Base-by-base conservation (phyloP, 2,329 filamentous ascomycete species). In the Alternaria novae-zelandiae region DNA sequence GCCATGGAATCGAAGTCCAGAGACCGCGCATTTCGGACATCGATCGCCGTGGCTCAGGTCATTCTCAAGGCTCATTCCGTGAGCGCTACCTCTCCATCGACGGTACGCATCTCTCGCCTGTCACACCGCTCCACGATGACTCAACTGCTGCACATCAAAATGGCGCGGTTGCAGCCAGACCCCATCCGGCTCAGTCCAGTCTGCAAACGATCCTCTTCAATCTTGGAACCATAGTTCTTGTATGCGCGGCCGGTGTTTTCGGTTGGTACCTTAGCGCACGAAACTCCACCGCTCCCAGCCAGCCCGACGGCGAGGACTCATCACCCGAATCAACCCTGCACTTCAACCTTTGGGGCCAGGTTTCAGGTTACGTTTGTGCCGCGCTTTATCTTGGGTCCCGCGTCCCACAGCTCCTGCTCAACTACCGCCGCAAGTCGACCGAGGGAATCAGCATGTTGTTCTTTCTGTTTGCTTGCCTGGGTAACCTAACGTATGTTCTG, bases 401-500 rank as follows among this genome's bases (percentile, higher is more conserved):
- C 9, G 82, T 98, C 7, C 96, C 96, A 0, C 96, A 99, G 82
- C 85, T 99, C 2, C 85, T 97, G 8, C 88, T 98, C 57, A 99
- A 98, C 80, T 97, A 93, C 83, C 89, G 92, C 20, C 90, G 96
- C 66, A 97, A 97, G 82, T 94, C 91, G 46, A 97, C 94, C 1
- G 94, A 98, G 59, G 96, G 96, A 4, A 90, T 99, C 20, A 95
- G 92, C 68, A 89, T 97, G 82, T 86, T 98, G 11, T 99, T 98
- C 82, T 98, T 98, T 83, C 84, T 98, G 21, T 98, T 99, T 78
- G 96, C 96, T 5, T 98, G 95, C 77, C 88, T 98, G 6, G 96
- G 96, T 3, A 99, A 99, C 78, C 80, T 97, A 68, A 97, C 94
- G 0, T 98, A 96, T 74, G 94, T 97, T 17, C 83, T 97, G 41